These are phyloP conservation scores for Chlorella vulgaris DNA, from an alignment of 139 green algal species.

Conservation along the genomic window DNA sequence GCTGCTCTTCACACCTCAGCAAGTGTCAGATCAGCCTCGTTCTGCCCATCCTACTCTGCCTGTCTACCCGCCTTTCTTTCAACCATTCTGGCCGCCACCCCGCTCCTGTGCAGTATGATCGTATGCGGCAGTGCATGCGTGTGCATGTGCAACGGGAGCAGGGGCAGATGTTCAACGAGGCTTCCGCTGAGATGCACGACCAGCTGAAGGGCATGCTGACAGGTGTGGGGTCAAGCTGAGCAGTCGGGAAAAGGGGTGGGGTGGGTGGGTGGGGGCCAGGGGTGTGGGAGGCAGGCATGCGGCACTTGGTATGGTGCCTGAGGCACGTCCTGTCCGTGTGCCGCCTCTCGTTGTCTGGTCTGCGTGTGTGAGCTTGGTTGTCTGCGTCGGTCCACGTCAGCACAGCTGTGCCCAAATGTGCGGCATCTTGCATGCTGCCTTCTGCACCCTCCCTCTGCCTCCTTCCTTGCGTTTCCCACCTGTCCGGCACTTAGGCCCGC, in stretches of 20 bases:
- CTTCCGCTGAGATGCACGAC: background rate
- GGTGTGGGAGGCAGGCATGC: background rate
- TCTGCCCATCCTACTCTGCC: background rate
- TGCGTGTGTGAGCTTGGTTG: too few relatives aligned
- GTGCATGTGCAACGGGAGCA: background rate
- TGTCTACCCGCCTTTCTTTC: background rate
- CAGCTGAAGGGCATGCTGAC: background rate
- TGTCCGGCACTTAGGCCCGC: too few relatives aligned
- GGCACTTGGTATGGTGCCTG: too few relatives aligned
- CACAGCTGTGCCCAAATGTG: too few relatives aligned
- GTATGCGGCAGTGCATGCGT: conserved; percentile 1
- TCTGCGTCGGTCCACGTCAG: too few relatives aligned
- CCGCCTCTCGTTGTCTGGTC: too few relatives aligned
- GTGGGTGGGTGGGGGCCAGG: background rate
- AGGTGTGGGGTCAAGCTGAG: background rate
- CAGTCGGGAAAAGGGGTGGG: background rate
- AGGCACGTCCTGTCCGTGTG: too few relatives aligned
- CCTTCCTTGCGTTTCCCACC: too few relatives aligned
- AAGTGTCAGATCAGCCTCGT: too few relatives aligned
- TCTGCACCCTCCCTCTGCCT: too few relatives aligned
- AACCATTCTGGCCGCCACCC: background rate
- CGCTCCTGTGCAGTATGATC: background rate
- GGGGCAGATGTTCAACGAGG: background rate
- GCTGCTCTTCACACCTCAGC: too few relatives aligned
- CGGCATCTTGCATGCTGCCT: too few relatives aligned